Conservation (phyloP, 306 rosid species). For the Rosa chinensis region DNA sequence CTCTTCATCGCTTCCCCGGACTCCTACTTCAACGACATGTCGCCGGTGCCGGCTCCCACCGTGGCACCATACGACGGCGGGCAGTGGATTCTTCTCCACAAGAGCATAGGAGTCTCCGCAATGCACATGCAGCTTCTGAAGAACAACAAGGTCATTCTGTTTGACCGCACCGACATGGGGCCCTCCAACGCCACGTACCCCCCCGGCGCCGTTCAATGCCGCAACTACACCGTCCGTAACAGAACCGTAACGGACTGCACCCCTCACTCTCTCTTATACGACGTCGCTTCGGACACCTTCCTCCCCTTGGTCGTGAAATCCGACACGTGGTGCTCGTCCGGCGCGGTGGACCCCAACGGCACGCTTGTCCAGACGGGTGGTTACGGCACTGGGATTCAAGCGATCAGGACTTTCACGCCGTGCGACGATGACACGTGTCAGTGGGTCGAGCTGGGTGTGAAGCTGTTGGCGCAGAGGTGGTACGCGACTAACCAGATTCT, state of each 20-base stretch:
- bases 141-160: constrained; percentile 63
- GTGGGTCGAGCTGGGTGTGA: constrained; percentile 42
- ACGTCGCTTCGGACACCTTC: constrained; percentile 41
- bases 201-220: constrained; percentile 22
- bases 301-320: constrained; percentile 59
- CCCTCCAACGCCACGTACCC: constrained; percentile 70
- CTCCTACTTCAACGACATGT: background rate
- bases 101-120: constrained; percentile 74
- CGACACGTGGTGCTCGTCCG: constrained; percentile 89
- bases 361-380: constrained; percentile 75
- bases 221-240: constrained; percentile 13
- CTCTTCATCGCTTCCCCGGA: background rate
- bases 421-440: constrained; percentile 45
- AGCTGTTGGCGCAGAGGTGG: constrained; percentile 48
- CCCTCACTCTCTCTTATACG: constrained; percentile 72
- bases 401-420: constrained; percentile 47
- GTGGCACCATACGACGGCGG: constrained; percentile 28
- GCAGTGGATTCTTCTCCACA: constrained; percentile 52
- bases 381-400: constrained; percentile 50
- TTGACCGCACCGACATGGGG: constrained; percentile 76
- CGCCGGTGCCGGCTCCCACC: background rate
- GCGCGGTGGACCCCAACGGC: constrained; percentile 47
- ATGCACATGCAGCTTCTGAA: constrained; percentile 88
- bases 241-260: constrained; percentile 60
- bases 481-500: constrained; percentile 67